Evolutionary conservation across 225 moss, liverwort and hornwort genomes (phyloP).

Genomic region (Marchantia polymorpha): DNA sequence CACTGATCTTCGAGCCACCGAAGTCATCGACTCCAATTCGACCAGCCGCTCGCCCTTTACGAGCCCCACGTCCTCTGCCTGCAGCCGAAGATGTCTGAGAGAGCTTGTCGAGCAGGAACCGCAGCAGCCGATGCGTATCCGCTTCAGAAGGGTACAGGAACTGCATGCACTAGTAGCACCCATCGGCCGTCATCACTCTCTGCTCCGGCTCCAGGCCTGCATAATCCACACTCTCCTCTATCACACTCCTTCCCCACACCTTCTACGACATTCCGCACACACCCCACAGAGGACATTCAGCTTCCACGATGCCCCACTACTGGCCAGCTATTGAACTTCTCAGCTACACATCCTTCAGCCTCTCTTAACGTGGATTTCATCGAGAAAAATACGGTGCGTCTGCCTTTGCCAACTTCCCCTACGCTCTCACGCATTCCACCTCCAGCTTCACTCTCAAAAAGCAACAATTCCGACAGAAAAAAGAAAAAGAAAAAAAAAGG

Average conservation of each 20-base stretch:
- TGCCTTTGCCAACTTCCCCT: no score
- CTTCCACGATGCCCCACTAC: no score
- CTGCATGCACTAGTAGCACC: constrained; percentile 61
- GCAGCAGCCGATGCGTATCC: constrained; percentile 78
- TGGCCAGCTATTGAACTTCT: no score
- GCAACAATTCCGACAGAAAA: no score
- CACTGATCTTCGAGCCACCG: constrained; percentile 53
- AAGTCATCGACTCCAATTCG: constrained; percentile 47
- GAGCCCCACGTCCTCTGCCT: constrained; percentile 44
- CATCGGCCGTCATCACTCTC: constrained; percentile 46
- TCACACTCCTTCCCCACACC: constrained; percentile 43
- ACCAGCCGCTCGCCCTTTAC: constrained; percentile 46
- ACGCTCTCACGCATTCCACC: no score
- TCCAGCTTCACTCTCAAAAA: no score
- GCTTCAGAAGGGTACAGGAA: constrained; percentile 84
- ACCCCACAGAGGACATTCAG: not conserved
- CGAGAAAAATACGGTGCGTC: no score
- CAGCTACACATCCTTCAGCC: no score
- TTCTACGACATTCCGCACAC: constrained; percentile 6
- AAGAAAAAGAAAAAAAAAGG: no score
- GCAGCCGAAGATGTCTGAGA: constrained; percentile 57
- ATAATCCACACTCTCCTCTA: constrained; percentile 37
- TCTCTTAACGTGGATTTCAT: no score
- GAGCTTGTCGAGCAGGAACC: constrained; percentile 87
- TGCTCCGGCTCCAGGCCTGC: constrained; percentile 46